A percentile compares a stretch with the other conserved stretches of the same genome.
These are phyloP conservation scores for Yamadazyma nakazawae DNA, from an alignment of 805 yeast genomes.

Conservation along the genomic window DNA sequence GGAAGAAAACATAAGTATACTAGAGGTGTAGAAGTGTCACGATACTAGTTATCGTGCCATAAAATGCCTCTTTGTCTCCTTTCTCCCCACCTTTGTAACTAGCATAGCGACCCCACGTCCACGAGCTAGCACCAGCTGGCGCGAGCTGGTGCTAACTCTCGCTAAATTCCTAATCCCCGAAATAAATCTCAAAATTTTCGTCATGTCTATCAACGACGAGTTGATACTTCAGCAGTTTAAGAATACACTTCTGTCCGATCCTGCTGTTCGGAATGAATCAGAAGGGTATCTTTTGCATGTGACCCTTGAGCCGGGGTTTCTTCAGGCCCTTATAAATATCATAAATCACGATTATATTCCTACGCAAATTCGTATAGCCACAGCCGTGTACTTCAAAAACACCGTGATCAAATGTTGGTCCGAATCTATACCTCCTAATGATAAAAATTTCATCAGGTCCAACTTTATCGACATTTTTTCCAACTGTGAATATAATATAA, in stretches of 20 bases:
- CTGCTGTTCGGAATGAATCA: neutral
- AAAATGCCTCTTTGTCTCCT: neutral
- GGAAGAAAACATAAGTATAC: too few species aligned
- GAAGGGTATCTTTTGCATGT: neutral
- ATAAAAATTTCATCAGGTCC: conserved; percentile 69
- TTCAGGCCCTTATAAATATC: conserved; percentile 8
- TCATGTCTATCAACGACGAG: neutral
- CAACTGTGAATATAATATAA: conserved; percentile 26
- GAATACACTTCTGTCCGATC: conserved; percentile 6
- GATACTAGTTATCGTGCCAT: too few species aligned
- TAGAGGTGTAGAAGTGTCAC: too few species aligned
- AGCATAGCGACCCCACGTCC: neutral
- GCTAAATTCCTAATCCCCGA: neutral
- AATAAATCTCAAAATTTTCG: neutral
- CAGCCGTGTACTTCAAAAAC: conserved; percentile 83
- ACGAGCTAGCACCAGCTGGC: too few species aligned
- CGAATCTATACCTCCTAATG: conserved; percentile 55
- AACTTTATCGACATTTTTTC: conserved; percentile 65
- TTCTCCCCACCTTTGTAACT: neutral
- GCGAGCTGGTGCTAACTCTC: neutral
- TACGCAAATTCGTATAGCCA: conserved; percentile 56
- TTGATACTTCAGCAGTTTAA: conserved; percentile 2
- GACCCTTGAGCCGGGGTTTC: conserved; percentile 10
- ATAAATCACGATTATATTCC: conserved; percentile 33
- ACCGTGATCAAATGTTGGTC: conserved; percentile 64